phyloP scores from a whole-genome alignment of 2,329 filamentous ascomycete genomes.

The Pestalotiopsis sp. region DNA sequence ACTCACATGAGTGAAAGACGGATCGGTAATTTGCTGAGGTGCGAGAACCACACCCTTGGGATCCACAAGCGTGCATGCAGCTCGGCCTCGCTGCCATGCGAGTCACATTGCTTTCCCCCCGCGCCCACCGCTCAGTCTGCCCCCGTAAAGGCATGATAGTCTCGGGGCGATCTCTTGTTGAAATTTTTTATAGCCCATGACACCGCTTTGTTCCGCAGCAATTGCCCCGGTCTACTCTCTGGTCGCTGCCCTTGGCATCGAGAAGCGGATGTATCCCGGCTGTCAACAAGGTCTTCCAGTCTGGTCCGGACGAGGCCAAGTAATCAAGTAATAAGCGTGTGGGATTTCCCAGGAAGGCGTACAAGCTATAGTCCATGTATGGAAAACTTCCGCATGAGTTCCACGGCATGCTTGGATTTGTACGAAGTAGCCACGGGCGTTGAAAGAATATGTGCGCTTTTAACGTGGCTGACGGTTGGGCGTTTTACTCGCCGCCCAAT shows the following conservation, averaged over 20 bases:
- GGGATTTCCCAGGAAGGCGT: not conserved
- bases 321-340: not conserved
- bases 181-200: not conserved
- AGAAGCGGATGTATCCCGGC: not conserved
- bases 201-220: not conserved
- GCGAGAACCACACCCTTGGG: not conserved
- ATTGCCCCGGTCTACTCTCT: not conserved
- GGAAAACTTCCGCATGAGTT: not conserved
- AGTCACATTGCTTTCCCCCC: constrained; percentile 7
- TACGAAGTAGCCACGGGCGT: not conserved
- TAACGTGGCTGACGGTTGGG: not conserved
- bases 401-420: not conserved
- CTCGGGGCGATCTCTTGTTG: not conserved
- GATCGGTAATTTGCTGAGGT: constrained; percentile 7
- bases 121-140: not conserved
- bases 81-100: not conserved
- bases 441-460: not conserved
- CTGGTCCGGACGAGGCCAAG: not conserved
- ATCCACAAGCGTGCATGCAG: constrained; percentile 5
- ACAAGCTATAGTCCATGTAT: not conserved
- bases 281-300: not conserved
- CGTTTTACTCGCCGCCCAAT: not conserved
- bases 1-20: constrained; percentile 6
- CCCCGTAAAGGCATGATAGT: not conserved
- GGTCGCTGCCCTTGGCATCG: not conserved